Evolutionary conservation across 768 basidiomycete genomes (phyloP), one percentile per base, ranked within the genome.

Genomic region (Podaxis carcinomalis): DNA sequence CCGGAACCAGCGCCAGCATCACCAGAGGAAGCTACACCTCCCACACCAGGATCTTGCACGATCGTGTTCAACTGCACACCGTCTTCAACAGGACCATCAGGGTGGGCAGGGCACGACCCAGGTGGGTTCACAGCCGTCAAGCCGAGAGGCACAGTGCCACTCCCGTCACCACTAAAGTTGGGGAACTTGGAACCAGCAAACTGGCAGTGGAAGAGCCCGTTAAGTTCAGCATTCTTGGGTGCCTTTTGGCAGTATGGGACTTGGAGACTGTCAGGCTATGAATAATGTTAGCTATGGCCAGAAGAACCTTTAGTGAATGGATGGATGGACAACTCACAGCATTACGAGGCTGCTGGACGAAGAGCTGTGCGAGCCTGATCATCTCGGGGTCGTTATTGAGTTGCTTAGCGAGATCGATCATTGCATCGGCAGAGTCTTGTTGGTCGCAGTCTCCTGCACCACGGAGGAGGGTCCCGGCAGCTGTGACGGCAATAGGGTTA

Each of bases 401-500:
- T 40, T 67, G 32, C 55, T 75, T 75, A 25, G 65, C 67, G n/a
- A 86, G 77, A 67, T 80, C 74, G 49, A 85, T 73, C 78, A 84
- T 81, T 14, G 70, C 59, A 62, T 85, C 84, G 25, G 80, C 83
- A 19, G 82, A 74, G 64, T 85, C 67, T 63, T 86, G 84, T 68
- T 86, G 84, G 1, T 77, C 82, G 62, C 83, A 86, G 57, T 77
- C 70, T 27, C 79, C 82, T 0, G 80, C 73, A 4, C 75, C 83
- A 36, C 83, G 83, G n/a, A 89, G 81, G 46, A 90, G 81, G 11
- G 85, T 84, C 40, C 66, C 65, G 66, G 87, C 85, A 0, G 86
- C 80, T 1, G 74, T 75, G 25, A 87, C 76, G 2, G 86, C 80
- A 44, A 83, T 67, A 4, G 80, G 73, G 68, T 85, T 88, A 70